Base-by-base conservation (phyloP, 1,284 basidiomycete genomes). In the Ceratobasidium sp. region DNA sequence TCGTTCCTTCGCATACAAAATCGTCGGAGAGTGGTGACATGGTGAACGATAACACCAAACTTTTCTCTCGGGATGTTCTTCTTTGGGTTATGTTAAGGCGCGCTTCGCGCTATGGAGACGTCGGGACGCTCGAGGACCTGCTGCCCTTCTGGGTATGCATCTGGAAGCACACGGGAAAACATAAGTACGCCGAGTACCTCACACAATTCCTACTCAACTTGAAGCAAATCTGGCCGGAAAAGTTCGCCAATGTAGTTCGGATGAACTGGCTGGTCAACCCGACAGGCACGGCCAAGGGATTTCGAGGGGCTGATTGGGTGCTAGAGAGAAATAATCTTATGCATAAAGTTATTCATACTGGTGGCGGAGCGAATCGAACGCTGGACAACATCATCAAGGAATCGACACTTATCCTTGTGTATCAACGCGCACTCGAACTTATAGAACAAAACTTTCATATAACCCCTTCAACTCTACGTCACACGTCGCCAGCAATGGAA, bases 101-200 rank as follows among this genome's bases (percentile, higher is more conserved):
- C 69, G 79, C 82, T 0, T 77, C 83, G 78, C 83, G 84, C 48
- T 50, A 75, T 1, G 83, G 85, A 0, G 84, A 85, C 60, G 83
- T 86, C 71, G 83, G 84, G 0, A 78, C 79, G 0, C 63, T 85
- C 0, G 82, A 84, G 72, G 74, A 75, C 0, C 57, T 77, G 0
- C 79, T 85, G 36, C 15, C 79, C 3, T 76, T 78, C 0, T 84
- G 83, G 83, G 79, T 81, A 0, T 75, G 48, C 9, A 79, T 84
- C 4, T 85, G 84, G 73, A 57, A 65, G 0, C 81, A 75, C 0
- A 75, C 73, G 33, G 78, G 78, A 8, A 82, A 85, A 76, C 81
- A 83, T 59, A 85, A 84, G 69, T 84, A 85, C 75, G 80, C 81
- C 0, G 60, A 75, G 0, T 77, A 82, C 8, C 79, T 82, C n/a